Evolutionary conservation across 352 stramenopile species (phyloP).

Genomic region (Pythium utonaiense): DNA sequence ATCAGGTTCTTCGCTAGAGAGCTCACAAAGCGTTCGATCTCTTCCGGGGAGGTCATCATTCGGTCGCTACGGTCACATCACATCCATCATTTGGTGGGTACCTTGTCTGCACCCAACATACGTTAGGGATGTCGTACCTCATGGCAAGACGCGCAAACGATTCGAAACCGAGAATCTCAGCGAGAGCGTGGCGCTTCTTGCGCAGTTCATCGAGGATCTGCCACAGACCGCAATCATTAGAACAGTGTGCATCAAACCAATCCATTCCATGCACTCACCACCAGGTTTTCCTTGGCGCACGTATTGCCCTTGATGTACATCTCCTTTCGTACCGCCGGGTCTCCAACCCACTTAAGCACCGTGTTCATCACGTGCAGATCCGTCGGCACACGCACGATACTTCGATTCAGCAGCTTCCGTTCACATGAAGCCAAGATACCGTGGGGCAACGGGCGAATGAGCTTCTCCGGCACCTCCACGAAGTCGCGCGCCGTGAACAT

Average conservation of each 20-base stretch:
- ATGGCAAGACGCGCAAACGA: slow-evolving; percentile 89
- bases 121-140: slow-evolving; percentile 59
- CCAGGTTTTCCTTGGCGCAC: slow-evolving; percentile 67
- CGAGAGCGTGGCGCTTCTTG: slow-evolving; percentile 84
- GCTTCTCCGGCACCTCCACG: slow-evolving; percentile 35
- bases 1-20: slow-evolving; percentile 64
- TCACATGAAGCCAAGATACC: slow-evolving; percentile 55
- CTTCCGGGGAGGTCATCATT: slow-evolving; percentile 78
- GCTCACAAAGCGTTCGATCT: slow-evolving; percentile 62
- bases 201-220: slow-evolving; percentile 88
- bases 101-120: too few relatives aligned
- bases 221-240: background rate
- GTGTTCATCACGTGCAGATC: slow-evolving; percentile 89
- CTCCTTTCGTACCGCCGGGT: slow-evolving; percentile 71
- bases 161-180: slow-evolving; percentile 84
- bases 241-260: background rate
- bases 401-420: slow-evolving; percentile 60
- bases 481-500: slow-evolving; percentile 66
- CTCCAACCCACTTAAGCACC: slow-evolving; percentile 88
- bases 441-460: slow-evolving; percentile 46
- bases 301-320: slow-evolving; percentile 90
- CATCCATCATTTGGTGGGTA: background rate
- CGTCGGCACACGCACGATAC: slow-evolving; percentile 64
- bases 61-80: slow-evolving; percentile 51
- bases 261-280: slow-evolving; percentile 20